These are phyloP conservation scores for Teratosphaeria epicoccoides DNA, from an alignment of 2,329 filamentous ascomycete genomes.

Conservation along the genomic window DNA sequence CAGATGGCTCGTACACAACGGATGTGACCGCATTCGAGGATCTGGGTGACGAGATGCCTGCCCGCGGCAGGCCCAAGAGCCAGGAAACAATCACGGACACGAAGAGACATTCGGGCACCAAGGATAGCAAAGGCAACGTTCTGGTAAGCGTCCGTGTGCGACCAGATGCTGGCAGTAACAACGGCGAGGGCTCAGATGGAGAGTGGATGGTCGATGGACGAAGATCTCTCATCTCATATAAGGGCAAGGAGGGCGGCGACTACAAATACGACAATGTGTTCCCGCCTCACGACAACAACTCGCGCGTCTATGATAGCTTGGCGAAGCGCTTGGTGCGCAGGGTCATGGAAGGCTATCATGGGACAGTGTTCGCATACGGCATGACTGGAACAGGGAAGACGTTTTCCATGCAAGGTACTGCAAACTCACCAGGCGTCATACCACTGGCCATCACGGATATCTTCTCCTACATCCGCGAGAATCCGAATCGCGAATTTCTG, in stretches of 20 bases:
- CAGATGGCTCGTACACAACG: slow-evolving; percentile 84
- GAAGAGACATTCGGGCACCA: slow-evolving; percentile 28
- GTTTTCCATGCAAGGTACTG: slow-evolving; percentile 98
- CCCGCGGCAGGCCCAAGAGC: slow-evolving; percentile 36
- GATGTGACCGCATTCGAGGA: slow-evolving; percentile 86
- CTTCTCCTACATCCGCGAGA: slow-evolving; percentile 97
- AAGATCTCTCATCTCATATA: slow-evolving; percentile 69
- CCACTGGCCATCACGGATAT: slow-evolving; percentile 96
- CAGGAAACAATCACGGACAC: slow-evolving; percentile 24
- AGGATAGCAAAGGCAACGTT: slow-evolving; percentile 86
- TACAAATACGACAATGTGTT: slow-evolving; percentile 98
- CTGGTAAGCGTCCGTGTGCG: slow-evolving; percentile 89
- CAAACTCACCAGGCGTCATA: slow-evolving; percentile 89
- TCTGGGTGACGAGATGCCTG: slow-evolving; percentile 43
- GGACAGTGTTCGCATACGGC: slow-evolving; percentile 95
- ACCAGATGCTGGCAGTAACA: slow-evolving; percentile 61
- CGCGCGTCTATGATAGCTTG: slow-evolving; percentile 84
- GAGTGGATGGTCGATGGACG: slow-evolving; percentile 91
- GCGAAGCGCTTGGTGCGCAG: slow-evolving; percentile 89
- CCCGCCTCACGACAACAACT: slow-evolving; percentile 83
- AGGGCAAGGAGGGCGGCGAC: slow-evolving; percentile 81
- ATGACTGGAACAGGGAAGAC: slow-evolving; percentile 99
- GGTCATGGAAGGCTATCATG: slow-evolving; percentile 98
- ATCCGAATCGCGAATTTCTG: slow-evolving; percentile 84
- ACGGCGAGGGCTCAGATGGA: slow-evolving; percentile 52